These are phyloP conservation scores for Russula compacta DNA, from an alignment of 768 basidiomycete species.

Conservation along the genomic window DNA sequence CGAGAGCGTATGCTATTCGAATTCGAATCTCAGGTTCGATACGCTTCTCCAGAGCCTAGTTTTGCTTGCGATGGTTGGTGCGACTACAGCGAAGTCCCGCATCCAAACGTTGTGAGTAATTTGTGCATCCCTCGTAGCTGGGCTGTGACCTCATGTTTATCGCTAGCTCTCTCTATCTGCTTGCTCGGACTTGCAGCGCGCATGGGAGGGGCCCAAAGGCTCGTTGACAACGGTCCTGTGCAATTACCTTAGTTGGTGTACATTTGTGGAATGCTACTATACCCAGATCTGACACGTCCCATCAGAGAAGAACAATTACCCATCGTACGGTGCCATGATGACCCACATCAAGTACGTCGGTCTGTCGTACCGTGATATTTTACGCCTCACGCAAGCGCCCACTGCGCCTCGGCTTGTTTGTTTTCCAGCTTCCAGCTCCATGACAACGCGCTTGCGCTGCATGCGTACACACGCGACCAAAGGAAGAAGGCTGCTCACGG, in stretches of 20 bases:
- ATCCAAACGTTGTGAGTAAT: constrained; percentile 11
- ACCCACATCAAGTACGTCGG: constrained; percentile 16
- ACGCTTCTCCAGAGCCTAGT: constrained; percentile 17
- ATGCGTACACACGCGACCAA: constrained; percentile 4
- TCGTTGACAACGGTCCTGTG: constrained; percentile 20
- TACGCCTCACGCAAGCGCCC: neutral
- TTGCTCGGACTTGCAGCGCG: constrained; percentile 21
- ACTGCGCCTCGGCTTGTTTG: neutral
- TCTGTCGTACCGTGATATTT: neutral
- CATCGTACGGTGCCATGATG: constrained; percentile 10
- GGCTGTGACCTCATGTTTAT: neutral
- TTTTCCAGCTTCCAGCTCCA: constrained; percentile 3
- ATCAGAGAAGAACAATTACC: neutral
- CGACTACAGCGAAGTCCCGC: neutral
- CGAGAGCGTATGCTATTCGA: neutral
- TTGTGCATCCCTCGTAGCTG: neutral
- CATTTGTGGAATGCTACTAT: neutral
- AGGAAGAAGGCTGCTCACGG: neutral
- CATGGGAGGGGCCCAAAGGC: constrained; percentile 21
- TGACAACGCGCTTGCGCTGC: neutral
- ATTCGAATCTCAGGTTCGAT: constrained; percentile 5
- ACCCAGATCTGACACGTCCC: neutral
- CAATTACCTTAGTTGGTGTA: constrained; percentile 13
- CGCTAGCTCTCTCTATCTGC: constrained; percentile 19
- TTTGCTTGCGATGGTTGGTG: constrained; percentile 21